A percentile compares a stretch with the other conserved stretches of the same genome.
Conservation (phyloP, 2,329 filamentous ascomycete genomes). For the Claviceps purpurea region DNA sequence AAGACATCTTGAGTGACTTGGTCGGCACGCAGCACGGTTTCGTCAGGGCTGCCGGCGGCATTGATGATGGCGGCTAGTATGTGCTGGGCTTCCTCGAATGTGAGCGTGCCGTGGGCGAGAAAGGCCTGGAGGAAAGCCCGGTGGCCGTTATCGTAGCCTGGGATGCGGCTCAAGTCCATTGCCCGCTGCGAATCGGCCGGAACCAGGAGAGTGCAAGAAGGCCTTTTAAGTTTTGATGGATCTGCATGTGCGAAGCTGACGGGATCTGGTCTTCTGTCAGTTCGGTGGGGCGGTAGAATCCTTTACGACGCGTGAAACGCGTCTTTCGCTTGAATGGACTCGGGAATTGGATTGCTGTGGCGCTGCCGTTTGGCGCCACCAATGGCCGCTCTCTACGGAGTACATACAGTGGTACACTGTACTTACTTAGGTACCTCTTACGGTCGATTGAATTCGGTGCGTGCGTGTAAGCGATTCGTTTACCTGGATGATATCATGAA, state of each 20-base stretch:
- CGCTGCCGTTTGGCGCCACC: not conserved
- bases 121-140: slow-evolving; percentile 87
- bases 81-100: slow-evolving; percentile 56
- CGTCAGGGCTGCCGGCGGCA: slow-evolving; percentile 29
- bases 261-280: no score
- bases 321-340: no score
- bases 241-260: not conserved
- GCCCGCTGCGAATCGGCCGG: not conserved
- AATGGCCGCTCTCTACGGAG: no score
- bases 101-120: slow-evolving; percentile 64
- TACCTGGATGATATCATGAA: no score
- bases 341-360: not conserved
- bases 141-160: slow-evolving; percentile 47
- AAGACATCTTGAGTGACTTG: slow-evolving; percentile 59
- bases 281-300: no score
- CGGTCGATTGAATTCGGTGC: no score
- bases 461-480: no score
- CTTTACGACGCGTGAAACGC: not conserved
- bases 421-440: no score
- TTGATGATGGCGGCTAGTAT: slow-evolving; percentile 67
- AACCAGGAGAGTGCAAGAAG: not conserved
- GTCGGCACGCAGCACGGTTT: slow-evolving; percentile 33
- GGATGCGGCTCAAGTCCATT: slow-evolving; percentile 18
- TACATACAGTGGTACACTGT: no score
- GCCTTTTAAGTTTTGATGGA: not conserved